Conservation (phyloP, 2,329 filamentous ascomycete species). For the Fusarium subtropicale region DNA sequence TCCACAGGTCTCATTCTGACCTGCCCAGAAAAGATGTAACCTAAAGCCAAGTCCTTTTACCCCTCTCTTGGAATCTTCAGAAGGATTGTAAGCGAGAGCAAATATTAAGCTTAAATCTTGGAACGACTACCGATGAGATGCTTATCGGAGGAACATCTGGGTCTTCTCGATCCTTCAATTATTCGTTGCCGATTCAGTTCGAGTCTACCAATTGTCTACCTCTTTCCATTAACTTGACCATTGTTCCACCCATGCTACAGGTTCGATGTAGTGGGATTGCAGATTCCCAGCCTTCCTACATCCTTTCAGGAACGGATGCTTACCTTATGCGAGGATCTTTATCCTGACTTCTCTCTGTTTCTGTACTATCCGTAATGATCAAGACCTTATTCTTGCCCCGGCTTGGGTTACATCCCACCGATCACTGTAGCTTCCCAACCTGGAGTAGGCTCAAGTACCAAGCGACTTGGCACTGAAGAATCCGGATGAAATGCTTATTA, state of each 20-base stretch:
- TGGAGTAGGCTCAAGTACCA: conserved; percentile 13
- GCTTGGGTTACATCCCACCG: conserved; percentile 6
- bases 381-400: not conserved
- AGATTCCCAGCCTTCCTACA: conserved; percentile 16
- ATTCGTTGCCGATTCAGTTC: fast-evolving
- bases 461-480: conserved; percentile 11
- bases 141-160: not conserved
- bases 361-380: not conserved
- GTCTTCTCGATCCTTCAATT: not conserved
- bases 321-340: not conserved
- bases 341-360: not conserved
- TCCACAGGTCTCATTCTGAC: not conserved
- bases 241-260: not conserved
- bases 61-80: conserved; percentile 6
- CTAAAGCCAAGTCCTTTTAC: not conserved
- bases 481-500: not conserved
- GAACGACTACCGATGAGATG: fast-evolving
- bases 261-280: not conserved
- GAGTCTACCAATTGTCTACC: not conserved
- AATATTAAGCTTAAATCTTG: conserved; percentile 17
- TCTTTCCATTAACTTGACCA: not conserved
- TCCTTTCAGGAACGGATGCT: not conserved
- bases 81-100: not conserved
- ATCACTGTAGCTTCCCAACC: conserved; percentile 20
- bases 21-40: conserved; percentile 16